A percentile compares a stretch with the other conserved stretches of the same genome.
Evolutionary conservation across 305 asterid genomes (phyloP).

Genomic region (Salvia sclarea): DNA sequence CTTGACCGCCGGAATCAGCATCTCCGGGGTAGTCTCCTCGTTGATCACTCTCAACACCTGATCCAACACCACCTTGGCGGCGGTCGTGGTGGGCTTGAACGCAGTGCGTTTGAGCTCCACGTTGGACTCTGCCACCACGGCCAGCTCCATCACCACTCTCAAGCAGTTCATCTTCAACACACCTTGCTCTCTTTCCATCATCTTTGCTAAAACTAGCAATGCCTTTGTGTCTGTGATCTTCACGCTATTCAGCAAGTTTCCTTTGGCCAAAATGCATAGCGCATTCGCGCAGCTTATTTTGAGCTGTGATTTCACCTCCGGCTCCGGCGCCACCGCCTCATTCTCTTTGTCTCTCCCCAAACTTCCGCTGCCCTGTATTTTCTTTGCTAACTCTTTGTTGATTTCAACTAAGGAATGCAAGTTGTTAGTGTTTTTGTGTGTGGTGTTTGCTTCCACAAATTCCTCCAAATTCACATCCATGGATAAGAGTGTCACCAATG

Average conservation of each 20-base stretch:
- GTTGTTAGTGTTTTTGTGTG: slow-evolving; percentile 29
- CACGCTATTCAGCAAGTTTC: slow-evolving; percentile 51
- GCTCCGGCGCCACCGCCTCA: slow-evolving; percentile 44
- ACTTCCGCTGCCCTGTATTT: too few relatives aligned
- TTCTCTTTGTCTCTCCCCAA: background rate
- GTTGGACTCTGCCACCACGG: slow-evolving; percentile 57
- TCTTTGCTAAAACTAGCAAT: slow-evolving; percentile 58
- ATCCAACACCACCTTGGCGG: slow-evolving; percentile 58
- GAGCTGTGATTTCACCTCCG: slow-evolving; percentile 45
- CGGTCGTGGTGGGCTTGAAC: slow-evolving; percentile 56
- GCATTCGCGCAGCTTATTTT: slow-evolving; percentile 56
- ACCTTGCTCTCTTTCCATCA: slow-evolving; percentile 58
- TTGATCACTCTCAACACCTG: slow-evolving; percentile 62
- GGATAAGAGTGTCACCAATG: slow-evolving; percentile 50
- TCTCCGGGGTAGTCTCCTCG: slow-evolving; percentile 34
- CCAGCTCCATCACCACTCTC: slow-evolving; percentile 62
- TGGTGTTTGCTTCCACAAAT: slow-evolving; percentile 33
- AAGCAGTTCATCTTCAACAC: slow-evolving; percentile 51
- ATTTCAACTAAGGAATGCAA: slow-evolving; percentile 50
- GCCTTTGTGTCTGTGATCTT: slow-evolving; percentile 68
- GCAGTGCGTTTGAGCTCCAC: slow-evolving; percentile 51
- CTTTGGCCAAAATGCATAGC: slow-evolving; percentile 51
- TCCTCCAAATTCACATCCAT: slow-evolving; percentile 54
- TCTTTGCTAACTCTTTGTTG: slow-evolving; percentile 38
- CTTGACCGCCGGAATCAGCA: slow-evolving; percentile 49